Evolutionary conservation across 495 filamentous ascomycete species (phyloP).

Genomic region (Mycothermus thermophilus): DNA sequence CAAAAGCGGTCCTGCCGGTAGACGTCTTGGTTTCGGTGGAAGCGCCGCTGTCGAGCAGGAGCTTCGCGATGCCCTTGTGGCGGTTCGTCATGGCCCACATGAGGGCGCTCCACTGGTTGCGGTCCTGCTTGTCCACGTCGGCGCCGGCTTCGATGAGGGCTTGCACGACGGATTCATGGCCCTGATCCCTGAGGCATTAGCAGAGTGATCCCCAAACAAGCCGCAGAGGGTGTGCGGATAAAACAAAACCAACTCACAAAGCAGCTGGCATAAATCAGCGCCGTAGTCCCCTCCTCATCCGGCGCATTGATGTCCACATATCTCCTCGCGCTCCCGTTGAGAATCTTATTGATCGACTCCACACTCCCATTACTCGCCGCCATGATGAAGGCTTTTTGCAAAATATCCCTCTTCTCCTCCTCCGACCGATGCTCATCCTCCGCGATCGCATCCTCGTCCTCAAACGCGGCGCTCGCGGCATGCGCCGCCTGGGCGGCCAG

Average conservation of each 20-base stretch:
- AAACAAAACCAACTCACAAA: slow-evolving; percentile 50
- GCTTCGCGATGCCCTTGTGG: slow-evolving; percentile 88
- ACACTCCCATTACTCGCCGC: slow-evolving; percentile 94
- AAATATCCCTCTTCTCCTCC: slow-evolving; percentile 59
- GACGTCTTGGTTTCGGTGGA: slow-evolving; percentile 92
- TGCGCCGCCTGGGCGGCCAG: slow-evolving; percentile 83
- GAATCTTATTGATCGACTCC: slow-evolving; percentile 59
- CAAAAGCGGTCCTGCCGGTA: slow-evolving; percentile 86
- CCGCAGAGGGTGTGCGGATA: background rate
- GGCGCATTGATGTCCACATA: slow-evolving; percentile 81
- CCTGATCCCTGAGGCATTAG: slow-evolving; percentile 36
- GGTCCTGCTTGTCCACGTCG: slow-evolving; percentile 86
- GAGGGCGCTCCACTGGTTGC: slow-evolving; percentile 90
- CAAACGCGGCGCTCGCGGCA: slow-evolving; percentile 52
- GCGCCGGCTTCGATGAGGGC: slow-evolving; percentile 75
- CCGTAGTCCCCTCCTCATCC: slow-evolving; percentile 89
- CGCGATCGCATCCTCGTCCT: slow-evolving; percentile 69
- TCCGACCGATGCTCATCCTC: slow-evolving; percentile 58
- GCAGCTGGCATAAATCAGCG: slow-evolving; percentile 95
- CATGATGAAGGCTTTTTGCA: slow-evolving; percentile 87
- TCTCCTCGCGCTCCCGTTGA: slow-evolving; percentile 57
- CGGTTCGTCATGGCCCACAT: slow-evolving; percentile 99
- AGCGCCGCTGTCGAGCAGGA: slow-evolving; percentile 81
- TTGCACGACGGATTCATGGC: slow-evolving; percentile 80
- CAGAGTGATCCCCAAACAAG: too few species aligned